phyloP scores from a whole-genome alignment of 2,329 filamentous ascomycete genomes.

The Cladosporium sp. region DNA sequence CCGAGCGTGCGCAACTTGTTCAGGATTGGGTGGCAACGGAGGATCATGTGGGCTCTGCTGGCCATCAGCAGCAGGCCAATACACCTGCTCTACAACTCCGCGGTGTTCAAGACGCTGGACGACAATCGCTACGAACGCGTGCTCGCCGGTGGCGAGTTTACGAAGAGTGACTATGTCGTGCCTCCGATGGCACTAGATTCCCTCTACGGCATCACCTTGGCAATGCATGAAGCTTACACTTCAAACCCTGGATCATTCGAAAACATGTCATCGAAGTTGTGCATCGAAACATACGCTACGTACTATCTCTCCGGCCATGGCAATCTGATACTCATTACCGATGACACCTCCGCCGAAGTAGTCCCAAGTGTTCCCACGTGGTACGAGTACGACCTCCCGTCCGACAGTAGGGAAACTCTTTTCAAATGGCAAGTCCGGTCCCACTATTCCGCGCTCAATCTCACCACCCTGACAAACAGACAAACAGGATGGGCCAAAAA shows the following conservation, averaged over 20 bases:
- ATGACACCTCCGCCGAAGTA: not conserved
- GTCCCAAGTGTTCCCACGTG: too few relatives aligned
- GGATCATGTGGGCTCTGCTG: constrained; percentile 31
- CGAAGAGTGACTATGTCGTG: not conserved
- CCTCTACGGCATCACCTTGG: not conserved
- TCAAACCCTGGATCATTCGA: not conserved
- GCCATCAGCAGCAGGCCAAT: constrained; percentile 38
- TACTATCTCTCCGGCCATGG: not conserved
- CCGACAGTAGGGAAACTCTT: not conserved
- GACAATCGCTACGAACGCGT: not conserved
- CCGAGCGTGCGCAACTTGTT: constrained; percentile 43
- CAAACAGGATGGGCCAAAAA: too few relatives aligned
- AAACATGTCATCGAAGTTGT: not conserved
- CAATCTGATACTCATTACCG: not conserved
- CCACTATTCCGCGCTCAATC: not conserved
- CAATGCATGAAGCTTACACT: not conserved
- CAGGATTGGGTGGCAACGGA: constrained; percentile 26
- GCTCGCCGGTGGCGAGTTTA: not conserved
- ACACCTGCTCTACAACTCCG: constrained; percentile 41
- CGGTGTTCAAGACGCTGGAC: constrained; percentile 29
- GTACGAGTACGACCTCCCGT: too few relatives aligned
- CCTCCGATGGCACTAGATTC: not conserved
- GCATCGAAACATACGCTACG: not conserved
- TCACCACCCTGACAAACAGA: too few relatives aligned
- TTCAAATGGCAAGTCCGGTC: not conserved